Evolutionary conservation across 2,329 filamentous ascomycete genomes (phyloP).

Genomic region (Aspergillus luchuensis): DNA sequence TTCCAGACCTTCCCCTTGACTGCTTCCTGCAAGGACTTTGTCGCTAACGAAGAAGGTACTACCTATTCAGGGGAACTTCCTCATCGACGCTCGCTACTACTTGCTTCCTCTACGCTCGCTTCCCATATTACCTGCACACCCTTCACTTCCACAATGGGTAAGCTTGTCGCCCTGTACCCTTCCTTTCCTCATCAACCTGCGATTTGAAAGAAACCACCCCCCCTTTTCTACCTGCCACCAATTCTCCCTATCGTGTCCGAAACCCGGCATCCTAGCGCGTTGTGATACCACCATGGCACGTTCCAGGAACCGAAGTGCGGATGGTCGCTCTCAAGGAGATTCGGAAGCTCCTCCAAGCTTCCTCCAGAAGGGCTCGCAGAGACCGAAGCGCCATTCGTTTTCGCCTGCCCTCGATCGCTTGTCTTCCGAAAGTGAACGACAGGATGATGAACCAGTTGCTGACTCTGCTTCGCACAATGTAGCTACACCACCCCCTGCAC

Average conservation of each 20-base stretch:
- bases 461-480: conserved; percentile 26
- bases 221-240: conserved; percentile 9
- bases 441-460: conserved; percentile 23
- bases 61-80: conserved; percentile 33
- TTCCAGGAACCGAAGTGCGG: conserved; percentile 21
- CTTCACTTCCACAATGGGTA: conserved; percentile 42
- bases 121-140: conserved; percentile 18
- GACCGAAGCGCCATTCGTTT: conserved; percentile 21
- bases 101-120: conserved; percentile 27
- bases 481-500: conserved; percentile 36
- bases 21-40: conserved; percentile 20
- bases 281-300: conserved; percentile 18
- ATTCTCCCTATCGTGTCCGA: conserved; percentile 1
- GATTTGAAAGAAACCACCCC: background rate
- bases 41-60: conserved; percentile 27
- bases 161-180: conserved; percentile 27
- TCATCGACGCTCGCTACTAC: conserved; percentile 27
- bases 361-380: conserved; percentile 8
- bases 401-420: conserved; percentile 13
- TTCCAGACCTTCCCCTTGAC: conserved; percentile 16
- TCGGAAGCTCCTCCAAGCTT: conserved; percentile 9
- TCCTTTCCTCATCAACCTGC: conserved; percentile 15
- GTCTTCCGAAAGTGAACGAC: conserved; percentile 17
- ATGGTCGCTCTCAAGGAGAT: conserved; percentile 17
- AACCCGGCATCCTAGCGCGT: conserved; percentile 11